Evolutionary conservation across 352 stramenopile genomes (phyloP).

Genomic region (Hyaloperonospora brassicae): DNA sequence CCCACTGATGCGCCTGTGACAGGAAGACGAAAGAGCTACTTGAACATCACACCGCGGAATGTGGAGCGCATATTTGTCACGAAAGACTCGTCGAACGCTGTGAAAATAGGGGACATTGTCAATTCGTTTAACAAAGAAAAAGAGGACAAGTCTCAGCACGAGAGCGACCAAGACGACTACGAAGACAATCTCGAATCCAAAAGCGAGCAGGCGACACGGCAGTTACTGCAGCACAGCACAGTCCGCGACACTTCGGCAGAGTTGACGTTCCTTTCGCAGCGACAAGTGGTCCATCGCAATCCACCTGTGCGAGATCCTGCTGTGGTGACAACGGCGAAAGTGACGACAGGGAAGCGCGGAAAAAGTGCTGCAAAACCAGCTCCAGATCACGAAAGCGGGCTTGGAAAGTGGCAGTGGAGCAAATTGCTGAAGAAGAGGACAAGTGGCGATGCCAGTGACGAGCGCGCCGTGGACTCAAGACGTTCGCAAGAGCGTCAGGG

Average conservation of each 20-base stretch:
- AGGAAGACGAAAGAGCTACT: slow-evolving; percentile 44
- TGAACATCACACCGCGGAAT: slow-evolving; percentile 69
- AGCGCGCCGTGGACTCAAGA: slow-evolving; percentile 10
- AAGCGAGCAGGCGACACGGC: slow-evolving; percentile 19
- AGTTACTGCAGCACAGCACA: slow-evolving; percentile 38
- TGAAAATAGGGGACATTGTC: slow-evolving; percentile 29
- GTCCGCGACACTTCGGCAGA: slow-evolving; percentile 58
- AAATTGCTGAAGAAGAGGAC: slow-evolving; percentile 41
- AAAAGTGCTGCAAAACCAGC: slow-evolving; percentile 23
- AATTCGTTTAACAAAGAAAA: slow-evolving; percentile 49
- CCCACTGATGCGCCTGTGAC: slow-evolving; percentile 42
- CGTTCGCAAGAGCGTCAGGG: slow-evolving; percentile 18
- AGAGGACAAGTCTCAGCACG: slow-evolving; percentile 21
- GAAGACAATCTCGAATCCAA: slow-evolving; percentile 16
- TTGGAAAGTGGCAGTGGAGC: slow-evolving; percentile 64
- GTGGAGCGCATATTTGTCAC: slow-evolving; percentile 46
- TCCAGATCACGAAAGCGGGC: slow-evolving; percentile 28
- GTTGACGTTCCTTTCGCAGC: slow-evolving; percentile 67
- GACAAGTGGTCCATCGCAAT: slow-evolving; percentile 69
- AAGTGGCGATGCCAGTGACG: slow-evolving; percentile 7
- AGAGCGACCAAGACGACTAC: slow-evolving; percentile 33
- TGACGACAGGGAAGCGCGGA: slow-evolving; percentile 28
- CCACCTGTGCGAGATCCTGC: slow-evolving; percentile 39
- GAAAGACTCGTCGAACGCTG: slow-evolving; percentile 17
- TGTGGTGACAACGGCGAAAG: slow-evolving; percentile 6